These are phyloP conservation scores for Aspergillus olivimuriae DNA, from an alignment of 495 filamentous ascomycete genomes.

Conservation along the genomic window DNA sequence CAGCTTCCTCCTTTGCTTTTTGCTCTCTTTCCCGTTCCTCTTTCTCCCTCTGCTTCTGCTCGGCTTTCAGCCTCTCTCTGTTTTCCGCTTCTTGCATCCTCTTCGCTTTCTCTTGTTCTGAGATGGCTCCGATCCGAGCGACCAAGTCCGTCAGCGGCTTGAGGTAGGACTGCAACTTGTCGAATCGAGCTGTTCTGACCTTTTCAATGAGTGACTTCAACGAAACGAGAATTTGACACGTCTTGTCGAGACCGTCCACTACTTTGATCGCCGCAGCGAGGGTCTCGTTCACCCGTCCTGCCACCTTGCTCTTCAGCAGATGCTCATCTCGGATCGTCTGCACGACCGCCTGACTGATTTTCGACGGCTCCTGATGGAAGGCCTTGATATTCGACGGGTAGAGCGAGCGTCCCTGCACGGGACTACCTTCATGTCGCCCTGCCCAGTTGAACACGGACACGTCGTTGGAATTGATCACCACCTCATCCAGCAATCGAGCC, in stretches of 20 bases:
- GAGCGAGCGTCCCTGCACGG: slow-evolving; percentile 9
- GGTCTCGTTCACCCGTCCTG: too few species aligned
- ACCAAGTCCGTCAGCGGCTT: neutral
- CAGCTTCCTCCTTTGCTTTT: neutral
- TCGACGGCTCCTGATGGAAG: slow-evolving; percentile 3
- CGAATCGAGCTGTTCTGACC: too few species aligned
- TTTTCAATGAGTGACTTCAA: too few species aligned
- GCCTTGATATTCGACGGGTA: slow-evolving; percentile 10
- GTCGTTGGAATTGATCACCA: slow-evolving; percentile 11
- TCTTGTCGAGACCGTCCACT: too few species aligned
- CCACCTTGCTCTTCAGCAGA: neutral
- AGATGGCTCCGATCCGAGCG: neutral
- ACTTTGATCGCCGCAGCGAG: too few species aligned
- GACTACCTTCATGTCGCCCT: slow-evolving; percentile 9
- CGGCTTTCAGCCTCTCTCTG: neutral
- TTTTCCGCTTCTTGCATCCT: neutral
- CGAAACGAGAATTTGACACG: too few species aligned
- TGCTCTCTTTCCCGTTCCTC: neutral
- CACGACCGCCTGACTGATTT: slow-evolving; percentile 3
- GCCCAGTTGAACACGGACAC: slow-evolving; percentile 15
- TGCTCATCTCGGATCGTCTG: slow-evolving; percentile 3
- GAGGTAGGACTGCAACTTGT: too few species aligned
- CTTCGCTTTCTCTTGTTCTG: too few species aligned
- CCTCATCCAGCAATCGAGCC: slow-evolving; percentile 13
- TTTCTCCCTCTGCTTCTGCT: neutral